Evolutionary conservation across 2,329 filamentous ascomycete genomes (phyloP), one percentile per base, ranked within the genome.

Genomic region (Fonsecaea monophora): DNA sequence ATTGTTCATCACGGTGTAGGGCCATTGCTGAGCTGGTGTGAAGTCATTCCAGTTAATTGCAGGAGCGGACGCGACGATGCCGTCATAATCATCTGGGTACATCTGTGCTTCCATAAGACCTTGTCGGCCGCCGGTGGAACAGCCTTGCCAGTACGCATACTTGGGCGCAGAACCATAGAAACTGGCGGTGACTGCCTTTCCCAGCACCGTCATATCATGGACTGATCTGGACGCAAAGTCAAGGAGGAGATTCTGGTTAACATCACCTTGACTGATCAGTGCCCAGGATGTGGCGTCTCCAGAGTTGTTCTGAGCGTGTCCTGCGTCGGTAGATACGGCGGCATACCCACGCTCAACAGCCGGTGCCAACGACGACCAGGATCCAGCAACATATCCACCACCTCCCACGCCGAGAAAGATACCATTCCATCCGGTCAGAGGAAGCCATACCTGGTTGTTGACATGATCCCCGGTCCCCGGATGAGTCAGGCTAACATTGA

Each of bases 91-190:
- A 1, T 53, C 54, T 0, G 74, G 74, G 40, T 73, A 71, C 10
- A 65, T 57, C 50, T 53, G 73, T 54, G 5, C 82, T 8, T 82
- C 81, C 61, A 84, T 84, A 38, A 86, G 77, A 4, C 85, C 87
- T 77, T 89, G 85, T 0, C 86, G 79, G 0, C 87, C 86, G 7
- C 87, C 87, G 0, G 85, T 83, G 0, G 85, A 88, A 72, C 87
- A 89, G 5, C 87, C 87, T 1, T 83, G 72, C 67, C 83, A 88
- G 74, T 88, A 89, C 4, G 62, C 64, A 25, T 45, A 53, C n/a
- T 42, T 37, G 10, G 66, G 63, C 7, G 34, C 13, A 13, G 65
- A 32, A 9, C 65, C 55, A 35, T 70, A 71, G 66, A 60, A 71
- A 21, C 12, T 25, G 30, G 54, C 21, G 18, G 53, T 63, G 7